Base-by-base conservation (phyloP, 208 protist genomes). In the Herpetomonas samuelpessoai region DNA sequence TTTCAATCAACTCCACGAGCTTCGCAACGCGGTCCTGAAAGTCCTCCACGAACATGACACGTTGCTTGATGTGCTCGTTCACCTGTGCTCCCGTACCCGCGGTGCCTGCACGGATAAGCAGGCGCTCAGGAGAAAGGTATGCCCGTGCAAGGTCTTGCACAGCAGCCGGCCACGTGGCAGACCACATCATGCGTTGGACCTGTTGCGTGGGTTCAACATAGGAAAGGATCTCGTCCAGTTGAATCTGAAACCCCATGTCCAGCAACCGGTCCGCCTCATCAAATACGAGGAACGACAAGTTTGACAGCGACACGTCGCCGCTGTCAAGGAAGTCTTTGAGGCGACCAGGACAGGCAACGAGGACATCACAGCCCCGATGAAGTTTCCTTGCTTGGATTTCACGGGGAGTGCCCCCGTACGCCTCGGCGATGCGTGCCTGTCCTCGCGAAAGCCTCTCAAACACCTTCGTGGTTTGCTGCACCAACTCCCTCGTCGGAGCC, bases 251-350 rank as follows among this genome's bases (percentile, higher is more conserved):
- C 16, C 94, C 92, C 94, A 97, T 97, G 63, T 97, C 94, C 24
- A 97, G 78, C 51, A 97, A 78, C 14, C 95, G 76, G 83, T 99
- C 99, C 9, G 98, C 98, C 79, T 99, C 99, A 79, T 99, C 99
- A 76, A 99, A 99, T 3, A 99, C 98, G 0, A 99, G 58, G 59
- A 98, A 98, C 49, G 97, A 78, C 18, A 99, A 54, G 24, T 83
- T 56, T 21, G 65, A 62, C 24, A 99, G 74, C 19, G 68, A 81
- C 31, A 99, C 78, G 25, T 82, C 83, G 10, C 92, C 93, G 49
- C 84, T 83, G 41, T 98, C 81, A 6, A 98, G 63, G 62, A 98
- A 91, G 78, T 99, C 97, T 27, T 96, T 78, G 28, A 99, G 77
- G 27, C 98, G 94, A 12, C 99, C 99, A 4, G 99, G 99, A 25